Conservation (phyloP, 73 alveolate species). For the Tetrahymena malaccensis region DNA sequence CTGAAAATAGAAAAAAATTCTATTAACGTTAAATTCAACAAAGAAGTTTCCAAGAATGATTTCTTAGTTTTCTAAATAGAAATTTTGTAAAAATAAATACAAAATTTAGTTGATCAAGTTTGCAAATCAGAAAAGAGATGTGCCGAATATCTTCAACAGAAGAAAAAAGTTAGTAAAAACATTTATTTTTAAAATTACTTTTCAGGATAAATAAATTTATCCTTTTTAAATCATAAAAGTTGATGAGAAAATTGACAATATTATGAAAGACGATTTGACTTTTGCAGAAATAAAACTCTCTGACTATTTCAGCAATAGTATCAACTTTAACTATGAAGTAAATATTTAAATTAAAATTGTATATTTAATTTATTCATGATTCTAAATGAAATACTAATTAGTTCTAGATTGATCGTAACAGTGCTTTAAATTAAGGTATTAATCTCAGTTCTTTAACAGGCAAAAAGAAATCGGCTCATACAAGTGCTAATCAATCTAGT, state of each 20-base stretch:
- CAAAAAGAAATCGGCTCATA: neutral
- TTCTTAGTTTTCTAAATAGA: neutral
- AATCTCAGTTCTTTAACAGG: neutral
- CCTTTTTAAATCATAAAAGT: neutral
- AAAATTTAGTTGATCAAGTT: neutral
- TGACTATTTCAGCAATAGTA: neutral
- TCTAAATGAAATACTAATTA: neutral
- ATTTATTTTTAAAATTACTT: neutral
- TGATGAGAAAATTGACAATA: neutral
- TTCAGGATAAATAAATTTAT: neutral
- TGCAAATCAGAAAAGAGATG: neutral
- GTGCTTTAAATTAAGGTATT: neutral
- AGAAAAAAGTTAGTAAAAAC: neutral
- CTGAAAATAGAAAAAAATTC: neutral
- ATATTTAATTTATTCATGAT: neutral
- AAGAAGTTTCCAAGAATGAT: neutral
- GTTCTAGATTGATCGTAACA: neutral
- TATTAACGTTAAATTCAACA: neutral
- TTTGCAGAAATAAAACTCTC: neutral
- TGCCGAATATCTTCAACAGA: neutral
- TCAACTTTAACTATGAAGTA: neutral
- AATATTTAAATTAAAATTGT: neutral
- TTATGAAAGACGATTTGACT: neutral
- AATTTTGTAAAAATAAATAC: neutral
- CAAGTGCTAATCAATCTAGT: neutral